These are phyloP conservation scores for Pythium rhizo-oryzae DNA, from an alignment of 352 stramenopile genomes.

Conservation along the genomic window DNA sequence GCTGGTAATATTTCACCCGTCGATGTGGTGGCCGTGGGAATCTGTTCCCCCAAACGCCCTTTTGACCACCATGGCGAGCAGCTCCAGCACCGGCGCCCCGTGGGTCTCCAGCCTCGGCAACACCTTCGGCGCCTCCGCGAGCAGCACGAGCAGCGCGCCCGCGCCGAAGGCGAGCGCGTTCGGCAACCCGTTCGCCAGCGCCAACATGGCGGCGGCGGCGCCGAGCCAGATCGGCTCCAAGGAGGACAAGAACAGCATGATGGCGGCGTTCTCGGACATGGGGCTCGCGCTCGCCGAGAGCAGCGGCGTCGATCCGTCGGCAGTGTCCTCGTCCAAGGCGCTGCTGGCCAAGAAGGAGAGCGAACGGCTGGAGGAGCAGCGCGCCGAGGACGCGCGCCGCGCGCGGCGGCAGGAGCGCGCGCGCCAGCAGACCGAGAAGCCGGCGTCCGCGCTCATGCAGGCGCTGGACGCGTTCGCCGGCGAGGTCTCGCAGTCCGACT, in stretches of 20 bases:
- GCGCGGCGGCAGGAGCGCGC: conserved; percentile 41
- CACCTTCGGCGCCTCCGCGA: not conserved
- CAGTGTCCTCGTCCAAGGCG: conserved; percentile 42
- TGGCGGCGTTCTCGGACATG: conserved; percentile 59
- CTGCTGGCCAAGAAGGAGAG: conserved; percentile 51
- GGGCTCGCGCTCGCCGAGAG: conserved; percentile 40
- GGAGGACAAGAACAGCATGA: conserved; percentile 43
- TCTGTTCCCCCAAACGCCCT: too few species aligned
- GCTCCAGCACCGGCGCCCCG: conserved; percentile 1
- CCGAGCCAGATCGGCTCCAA: conserved; percentile 17
- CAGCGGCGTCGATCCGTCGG: not conserved
- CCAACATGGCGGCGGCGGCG: conserved; percentile 1
- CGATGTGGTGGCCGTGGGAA: too few species aligned
- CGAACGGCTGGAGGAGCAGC: conserved; percentile 46
- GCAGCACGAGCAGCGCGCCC: not conserved
- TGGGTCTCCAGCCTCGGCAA: conserved; percentile 27
- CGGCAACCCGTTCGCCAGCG: conserved; percentile 31
- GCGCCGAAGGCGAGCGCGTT: conserved; percentile 2
- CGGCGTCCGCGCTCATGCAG: conserved; percentile 58
- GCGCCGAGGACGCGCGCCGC: conserved; percentile 23
- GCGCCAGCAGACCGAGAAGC: conserved; percentile 17
- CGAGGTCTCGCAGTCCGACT: conserved; percentile 46
- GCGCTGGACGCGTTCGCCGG: conserved; percentile 62
- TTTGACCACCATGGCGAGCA: conserved; percentile 2
- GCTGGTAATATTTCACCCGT: not conserved